Conservation (phyloP, 2,329 filamentous ascomycete genomes). For the Alternaria infectoria region DNA sequence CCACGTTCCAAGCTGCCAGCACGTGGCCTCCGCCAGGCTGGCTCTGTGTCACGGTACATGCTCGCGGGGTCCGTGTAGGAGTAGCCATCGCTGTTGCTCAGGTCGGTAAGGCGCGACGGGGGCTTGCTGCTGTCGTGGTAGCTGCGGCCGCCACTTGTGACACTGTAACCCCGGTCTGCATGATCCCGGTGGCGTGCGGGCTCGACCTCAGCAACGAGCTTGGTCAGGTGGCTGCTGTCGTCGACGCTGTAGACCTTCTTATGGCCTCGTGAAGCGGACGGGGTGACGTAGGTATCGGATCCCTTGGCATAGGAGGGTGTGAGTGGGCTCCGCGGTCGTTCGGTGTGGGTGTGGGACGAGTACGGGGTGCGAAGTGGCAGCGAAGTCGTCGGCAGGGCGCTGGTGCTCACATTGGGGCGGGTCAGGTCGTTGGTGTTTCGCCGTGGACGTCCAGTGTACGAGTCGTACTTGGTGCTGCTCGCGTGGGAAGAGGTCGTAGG, state of each 20-base stretch:
- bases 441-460: constrained; percentile 54
- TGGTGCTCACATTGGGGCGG: constrained; percentile 46
- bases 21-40: constrained; percentile 53
- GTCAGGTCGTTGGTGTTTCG: constrained; percentile 51
- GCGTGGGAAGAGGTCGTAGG: constrained; percentile 36
- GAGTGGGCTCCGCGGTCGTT: constrained; percentile 52
- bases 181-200: constrained; percentile 36
- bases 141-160: constrained; percentile 40
- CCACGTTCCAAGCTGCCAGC: constrained; percentile 55
- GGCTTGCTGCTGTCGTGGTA: constrained; percentile 39
- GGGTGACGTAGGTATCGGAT: constrained; percentile 48
- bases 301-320: constrained; percentile 43
- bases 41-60: constrained; percentile 60
- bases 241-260: constrained; percentile 59
- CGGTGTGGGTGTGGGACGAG: constrained; percentile 26
- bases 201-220: constrained; percentile 48
- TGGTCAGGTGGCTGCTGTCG: constrained; percentile 48
- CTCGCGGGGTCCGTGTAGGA: constrained; percentile 58
- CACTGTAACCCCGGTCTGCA: constrained; percentile 27
- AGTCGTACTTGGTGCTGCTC: constrained; percentile 48
- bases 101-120: constrained; percentile 38
- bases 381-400: constrained; percentile 28
- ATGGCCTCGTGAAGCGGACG: constrained; percentile 42
- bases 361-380: constrained; percentile 44
- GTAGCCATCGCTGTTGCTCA: constrained; percentile 53